Evolutionary conservation across 192 early-diverging fungal species (phyloP).

Genomic region (Chytriomyces sp.): DNA sequence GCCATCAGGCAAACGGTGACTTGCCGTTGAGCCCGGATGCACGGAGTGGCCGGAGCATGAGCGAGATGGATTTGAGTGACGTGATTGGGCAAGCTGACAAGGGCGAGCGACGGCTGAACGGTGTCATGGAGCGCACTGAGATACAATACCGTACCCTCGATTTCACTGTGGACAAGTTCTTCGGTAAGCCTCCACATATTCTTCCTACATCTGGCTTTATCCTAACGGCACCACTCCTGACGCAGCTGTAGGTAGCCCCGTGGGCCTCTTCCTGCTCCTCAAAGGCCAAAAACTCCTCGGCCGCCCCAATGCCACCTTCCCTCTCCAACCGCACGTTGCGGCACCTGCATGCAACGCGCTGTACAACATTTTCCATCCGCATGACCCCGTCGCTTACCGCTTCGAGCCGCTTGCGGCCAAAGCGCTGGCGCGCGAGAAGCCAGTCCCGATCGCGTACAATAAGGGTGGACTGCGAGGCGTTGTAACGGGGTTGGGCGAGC

Average conservation of each 20-base stretch:
- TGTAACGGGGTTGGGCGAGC: constrained; percentile 67
- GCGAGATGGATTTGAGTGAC: constrained; percentile 53
- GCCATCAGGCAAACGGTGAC: constrained; percentile 60
- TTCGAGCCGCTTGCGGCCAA: constrained; percentile 71
- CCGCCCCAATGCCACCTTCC: constrained; percentile 6
- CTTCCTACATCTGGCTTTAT: constrained; percentile 2
- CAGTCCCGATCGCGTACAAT: constrained; percentile 73
- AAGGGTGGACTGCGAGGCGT: constrained; percentile 76
- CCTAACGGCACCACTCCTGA: background rate
- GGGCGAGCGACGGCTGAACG: constrained; percentile 23
- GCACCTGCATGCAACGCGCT: constrained; percentile 67
- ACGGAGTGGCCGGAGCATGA: background rate
- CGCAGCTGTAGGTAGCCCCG: constrained; percentile 74
- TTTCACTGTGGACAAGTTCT: constrained; percentile 76
- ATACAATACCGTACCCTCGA: constrained; percentile 51
- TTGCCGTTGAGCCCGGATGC: background rate
- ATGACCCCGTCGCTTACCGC: constrained; percentile 74
- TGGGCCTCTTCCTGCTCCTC: constrained; percentile 77
- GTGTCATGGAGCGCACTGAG: constrained; percentile 41
- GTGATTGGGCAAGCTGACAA: constrained; percentile 28
- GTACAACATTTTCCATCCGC: constrained; percentile 74
- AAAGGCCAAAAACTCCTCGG: constrained; percentile 67
- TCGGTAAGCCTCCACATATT: constrained; percentile 45
- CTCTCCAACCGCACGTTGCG: constrained; percentile 25
- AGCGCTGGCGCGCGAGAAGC: constrained; percentile 63